A percentile compares a stretch with the other conserved stretches of the same genome.
These are phyloP conservation scores for Podospora appendiculata DNA, from an alignment of 495 filamentous ascomycete genomes.

Conservation along the genomic window DNA sequence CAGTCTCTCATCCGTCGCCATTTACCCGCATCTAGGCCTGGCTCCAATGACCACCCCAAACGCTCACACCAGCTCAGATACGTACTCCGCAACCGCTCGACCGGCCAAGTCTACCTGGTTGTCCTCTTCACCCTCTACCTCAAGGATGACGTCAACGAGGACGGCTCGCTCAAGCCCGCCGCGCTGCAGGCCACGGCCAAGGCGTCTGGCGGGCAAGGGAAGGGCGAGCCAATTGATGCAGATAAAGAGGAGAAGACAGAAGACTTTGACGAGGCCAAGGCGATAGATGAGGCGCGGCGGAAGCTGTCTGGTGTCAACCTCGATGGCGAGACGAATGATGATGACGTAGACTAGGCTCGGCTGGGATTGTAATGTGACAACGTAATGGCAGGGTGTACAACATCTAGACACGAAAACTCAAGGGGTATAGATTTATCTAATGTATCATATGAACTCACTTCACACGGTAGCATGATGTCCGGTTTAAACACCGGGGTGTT, in stretches of 20 bases:
- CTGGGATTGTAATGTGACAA: neutral
- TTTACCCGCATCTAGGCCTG: too few species aligned
- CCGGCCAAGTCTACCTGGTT: slow-evolving; percentile 65
- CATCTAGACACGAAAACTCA: neutral
- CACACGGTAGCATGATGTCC: neutral
- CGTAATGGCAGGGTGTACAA: neutral
- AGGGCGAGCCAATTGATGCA: neutral
- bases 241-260: slow-evolving; percentile 1
- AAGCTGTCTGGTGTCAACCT: slow-evolving; percentile 9
- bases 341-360: slow-evolving; percentile 22
- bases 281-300: slow-evolving; percentile 14
- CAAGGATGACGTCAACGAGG: slow-evolving; percentile 52
- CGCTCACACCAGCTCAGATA: slow-evolving; percentile 73
- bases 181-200: slow-evolving; percentile 16
- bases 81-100: slow-evolving; percentile 69
- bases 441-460: neutral
- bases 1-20: too few species aligned
- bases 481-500: too few species aligned
- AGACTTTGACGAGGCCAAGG: slow-evolving; percentile 17
- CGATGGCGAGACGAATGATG: slow-evolving; percentile 7
- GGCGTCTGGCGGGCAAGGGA: slow-evolving; percentile 4
- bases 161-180: slow-evolving; percentile 44
- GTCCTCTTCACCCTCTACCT: slow-evolving; percentile 68
- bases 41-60: slow-evolving; percentile 15
- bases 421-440: neutral